These are phyloP conservation scores for Dactylellina sp. DNA, from an alignment of 2,329 filamentous ascomycete genomes.

Conservation along the genomic window DNA sequence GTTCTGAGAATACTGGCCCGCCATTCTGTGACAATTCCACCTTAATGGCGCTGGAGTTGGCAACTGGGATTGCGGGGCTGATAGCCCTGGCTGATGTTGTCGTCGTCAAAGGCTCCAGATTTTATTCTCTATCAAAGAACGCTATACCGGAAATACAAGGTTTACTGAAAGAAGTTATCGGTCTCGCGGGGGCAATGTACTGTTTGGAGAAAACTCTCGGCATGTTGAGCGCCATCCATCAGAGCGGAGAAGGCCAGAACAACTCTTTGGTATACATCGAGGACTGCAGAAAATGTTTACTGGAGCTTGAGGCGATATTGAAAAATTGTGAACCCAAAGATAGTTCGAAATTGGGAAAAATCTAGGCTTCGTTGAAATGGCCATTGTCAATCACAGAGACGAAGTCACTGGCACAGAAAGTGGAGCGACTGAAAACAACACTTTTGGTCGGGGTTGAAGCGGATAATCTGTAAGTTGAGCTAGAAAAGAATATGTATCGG, in stretches of 20 bases:
- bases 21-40: too few relatives aligned
- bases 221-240: background rate
- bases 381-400: constrained; percentile 25
- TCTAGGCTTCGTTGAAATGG: constrained; percentile 31
- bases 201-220: constrained; percentile 17
- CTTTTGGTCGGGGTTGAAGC: constrained; percentile 11
- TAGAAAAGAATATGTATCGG: constrained; percentile 7
- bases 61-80: constrained; percentile 20
- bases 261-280: constrained; percentile 28
- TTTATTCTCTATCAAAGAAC: constrained; percentile 21
- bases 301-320: constrained; percentile 13
- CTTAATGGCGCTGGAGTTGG: constrained; percentile 34
- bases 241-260: too few relatives aligned
- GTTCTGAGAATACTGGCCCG: too few relatives aligned
- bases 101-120: constrained; percentile 21
- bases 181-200: constrained; percentile 4
- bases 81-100: constrained; percentile 26
- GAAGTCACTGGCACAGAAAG: constrained; percentile 4
- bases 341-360: constrained; percentile 21
- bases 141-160: constrained; percentile 29
- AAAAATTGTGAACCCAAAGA: constrained; percentile 17
- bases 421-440: constrained; percentile 23
- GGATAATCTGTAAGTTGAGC: constrained; percentile 26
- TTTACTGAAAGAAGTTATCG: constrained; percentile 19
- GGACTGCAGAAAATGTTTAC: constrained; percentile 23